phyloP scores from a whole-genome alignment of 1,284 basidiomycete species.

The Boletellus deceptivus region DNA sequence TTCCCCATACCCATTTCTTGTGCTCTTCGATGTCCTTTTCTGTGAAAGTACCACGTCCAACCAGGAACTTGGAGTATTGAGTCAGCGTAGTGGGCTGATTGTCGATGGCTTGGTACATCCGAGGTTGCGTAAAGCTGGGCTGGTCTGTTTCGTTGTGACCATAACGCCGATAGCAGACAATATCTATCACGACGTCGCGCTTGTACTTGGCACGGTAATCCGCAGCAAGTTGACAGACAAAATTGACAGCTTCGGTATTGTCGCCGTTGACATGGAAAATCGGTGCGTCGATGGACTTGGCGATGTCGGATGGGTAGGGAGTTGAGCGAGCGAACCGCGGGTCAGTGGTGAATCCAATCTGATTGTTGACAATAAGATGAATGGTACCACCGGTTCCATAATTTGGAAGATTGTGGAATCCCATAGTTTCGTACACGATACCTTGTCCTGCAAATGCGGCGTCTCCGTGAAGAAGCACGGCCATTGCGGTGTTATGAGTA shows the following conservation, averaged over 20 bases:
- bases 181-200: conserved; percentile 98
- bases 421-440: conserved; percentile 99
- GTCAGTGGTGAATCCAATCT: conserved; percentile 99
- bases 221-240: conserved; percentile 96
- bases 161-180: conserved; percentile 98
- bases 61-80: conserved; percentile 89
- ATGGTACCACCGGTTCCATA: conserved; percentile 99
- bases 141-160: conserved; percentile 99
- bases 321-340: conserved; percentile 97
- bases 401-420: conserved; percentile 92
- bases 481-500: conserved; percentile 83
- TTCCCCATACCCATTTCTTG: conserved; percentile 99
- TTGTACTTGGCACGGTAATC: conserved; percentile 99
- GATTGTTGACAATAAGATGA: conserved; percentile 99
- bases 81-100: conserved; percentile 92
- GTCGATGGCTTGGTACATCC: conserved; percentile 98
- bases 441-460: conserved; percentile 99
- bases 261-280: conserved; percentile 99
- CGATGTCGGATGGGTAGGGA: conserved; percentile 98
- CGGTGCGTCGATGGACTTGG: conserved; percentile 97
- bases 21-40: conserved; percentile 98
- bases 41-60: conserved; percentile 92
- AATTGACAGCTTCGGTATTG: conserved; percentile 97
- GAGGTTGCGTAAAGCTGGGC: conserved; percentile 97
- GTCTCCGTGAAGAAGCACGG: conserved; percentile 95